Base-by-base conservation (phyloP, 352 stramenopile species). In the Stramenopiles sp. region DNA sequence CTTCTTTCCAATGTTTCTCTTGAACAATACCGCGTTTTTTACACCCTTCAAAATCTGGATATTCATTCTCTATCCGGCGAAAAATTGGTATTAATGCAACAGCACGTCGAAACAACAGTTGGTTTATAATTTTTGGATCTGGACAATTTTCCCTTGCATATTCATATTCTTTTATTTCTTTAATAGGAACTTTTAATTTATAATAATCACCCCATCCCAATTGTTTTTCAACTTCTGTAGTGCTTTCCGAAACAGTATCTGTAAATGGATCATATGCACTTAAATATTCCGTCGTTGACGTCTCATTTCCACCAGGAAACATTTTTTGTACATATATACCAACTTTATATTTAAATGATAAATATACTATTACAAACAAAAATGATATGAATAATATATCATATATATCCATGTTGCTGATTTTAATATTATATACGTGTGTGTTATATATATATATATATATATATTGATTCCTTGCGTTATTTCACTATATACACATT, bases 281-380 rank as follows among this genome's bases (percentile, higher is more conserved):
- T 20, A 76, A 76, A 76, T 76, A 76, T 13, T 76, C 4, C 4
- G 31, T 31, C 4, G 65, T 33, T 4, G 65, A 76, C 30, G 30
- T 33, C 31, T 31, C 31, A 13, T 76, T 33, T 7, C 30, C 30
- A 33, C 31, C 31, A 33, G 31, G 31, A 76, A 76, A 76, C 4
- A 76, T 4, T 33, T 13, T 4, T 13, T 76, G 65, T 7, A 76
- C 31, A 7, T 13, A 33, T 13, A 33, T 7, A 13, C 65, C 65
- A 13, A 76, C 31, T 33, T 76, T 76, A 33, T 13, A 76, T 76
- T 76, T 76, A 76, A 33, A 76, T 13, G 31, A 31, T 33, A 76
- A 76, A 76, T 76, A 76, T 1, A 76, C 65, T 33, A 33, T 7
- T 4, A 31, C 4, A 33, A 76, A 31, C 65, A 76, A 76, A 33